Percentiles rank a stretch among this genome's conserved stretches.
These are phyloP conservation scores for Calycina herbarum DNA, from an alignment of 2,329 filamentous ascomycete genomes.

Conservation along the genomic window DNA sequence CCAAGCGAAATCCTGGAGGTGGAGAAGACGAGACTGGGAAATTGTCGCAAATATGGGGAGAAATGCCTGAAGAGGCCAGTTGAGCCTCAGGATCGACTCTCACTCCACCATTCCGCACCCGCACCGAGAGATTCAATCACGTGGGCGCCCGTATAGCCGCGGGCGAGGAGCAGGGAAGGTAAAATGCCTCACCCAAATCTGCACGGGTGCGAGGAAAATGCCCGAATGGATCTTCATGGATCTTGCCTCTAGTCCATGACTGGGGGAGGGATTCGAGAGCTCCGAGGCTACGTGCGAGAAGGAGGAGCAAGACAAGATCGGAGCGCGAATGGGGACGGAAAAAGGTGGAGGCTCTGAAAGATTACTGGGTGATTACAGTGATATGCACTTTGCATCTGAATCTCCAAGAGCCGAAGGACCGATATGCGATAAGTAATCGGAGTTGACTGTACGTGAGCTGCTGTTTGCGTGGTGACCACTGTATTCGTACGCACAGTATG, in stretches of 20 bases:
- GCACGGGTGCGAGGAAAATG: neutral
- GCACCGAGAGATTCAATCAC: neutral
- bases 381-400: neutral
- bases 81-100: neutral
- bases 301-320: neutral
- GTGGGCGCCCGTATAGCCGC: neutral
- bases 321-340: neutral
- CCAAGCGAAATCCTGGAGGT: conserved; percentile 1
- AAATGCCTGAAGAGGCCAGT: neutral
- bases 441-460: neutral
- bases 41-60: neutral
- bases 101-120: neutral
- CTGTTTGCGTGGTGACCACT: neutral
- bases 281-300: neutral
- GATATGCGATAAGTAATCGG: conserved; percentile 1
- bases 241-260: neutral
- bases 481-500: neutral
- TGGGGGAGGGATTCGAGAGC: neutral
- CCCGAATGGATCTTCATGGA: neutral
- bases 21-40: neutral
- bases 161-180: neutral
- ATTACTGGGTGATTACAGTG: neutral
- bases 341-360: neutral
- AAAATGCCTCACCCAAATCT: conserved; percentile 4
- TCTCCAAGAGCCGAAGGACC: neutral